Percentiles rank a stretch among this genome's conserved stretches.
Conservation (phyloP, 192 early-diverging fungal species). For the Backusella mclennaniae region DNA sequence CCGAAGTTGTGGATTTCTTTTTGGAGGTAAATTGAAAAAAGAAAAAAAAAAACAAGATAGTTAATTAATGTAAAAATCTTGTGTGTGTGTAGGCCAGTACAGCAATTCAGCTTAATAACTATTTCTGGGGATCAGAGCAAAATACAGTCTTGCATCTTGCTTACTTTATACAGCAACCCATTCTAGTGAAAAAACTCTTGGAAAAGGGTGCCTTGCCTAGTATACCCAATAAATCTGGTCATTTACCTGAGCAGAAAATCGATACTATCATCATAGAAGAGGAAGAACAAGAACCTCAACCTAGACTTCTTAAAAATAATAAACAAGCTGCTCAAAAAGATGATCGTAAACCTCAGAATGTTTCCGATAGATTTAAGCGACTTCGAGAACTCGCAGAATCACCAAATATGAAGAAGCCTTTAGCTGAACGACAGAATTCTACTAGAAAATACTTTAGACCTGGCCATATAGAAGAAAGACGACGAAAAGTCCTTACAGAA, state of each 20-base stretch:
- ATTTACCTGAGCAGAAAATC: slow-evolving; percentile 2
- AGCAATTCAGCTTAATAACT: slow-evolving; percentile 15
- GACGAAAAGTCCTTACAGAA: slow-evolving; percentile 13
- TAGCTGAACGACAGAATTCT: slow-evolving; percentile 10
- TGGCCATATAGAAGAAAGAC: slow-evolving; percentile 20
- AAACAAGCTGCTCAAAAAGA: background rate
- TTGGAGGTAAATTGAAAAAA: slow-evolving; percentile 12
- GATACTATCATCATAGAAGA: slow-evolving; percentile 7
- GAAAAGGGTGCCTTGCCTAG: slow-evolving; percentile 6
- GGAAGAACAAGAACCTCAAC: background rate
- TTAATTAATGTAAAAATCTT: background rate
- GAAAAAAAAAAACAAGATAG: background rate
- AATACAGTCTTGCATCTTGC: slow-evolving; percentile 26
- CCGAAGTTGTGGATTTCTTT: slow-evolving; percentile 13
- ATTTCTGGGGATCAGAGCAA: slow-evolving; percentile 18
- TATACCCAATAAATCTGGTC: slow-evolving; percentile 10
- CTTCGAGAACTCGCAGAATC: slow-evolving; percentile 19
- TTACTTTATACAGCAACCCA: slow-evolving; percentile 10
- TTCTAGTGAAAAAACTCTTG: slow-evolving; percentile 7
- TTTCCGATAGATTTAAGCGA: slow-evolving; percentile 19
- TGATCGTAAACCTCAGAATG: background rate
- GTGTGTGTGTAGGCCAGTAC: background rate
- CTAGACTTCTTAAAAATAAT: background rate
- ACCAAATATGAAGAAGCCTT: slow-evolving; percentile 1
- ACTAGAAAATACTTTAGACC: slow-evolving; percentile 20